Base-by-base conservation (phyloP, 2,329 filamentous ascomycete species). In the Cyclaneusma minus region DNA sequence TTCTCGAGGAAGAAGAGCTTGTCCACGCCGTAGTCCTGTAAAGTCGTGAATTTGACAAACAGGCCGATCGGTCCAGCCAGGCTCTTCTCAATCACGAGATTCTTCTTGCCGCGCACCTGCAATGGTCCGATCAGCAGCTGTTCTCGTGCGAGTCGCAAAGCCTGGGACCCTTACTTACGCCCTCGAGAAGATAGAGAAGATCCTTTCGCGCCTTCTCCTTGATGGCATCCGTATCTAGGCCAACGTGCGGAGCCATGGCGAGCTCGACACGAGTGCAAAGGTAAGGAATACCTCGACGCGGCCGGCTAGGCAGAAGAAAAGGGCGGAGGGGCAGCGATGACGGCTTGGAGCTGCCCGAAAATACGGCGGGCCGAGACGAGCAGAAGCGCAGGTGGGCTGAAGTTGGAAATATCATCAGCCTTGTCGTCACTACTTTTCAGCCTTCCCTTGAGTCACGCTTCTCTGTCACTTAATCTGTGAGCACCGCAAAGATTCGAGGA, bases 31-130 rank as follows among this genome's bases (percentile, higher is more conserved):
- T 95, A 94, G 46, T 98, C 89, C 48, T 95, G 83, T 10, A 94
- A 66, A 7, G 81, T 87, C 13, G 87, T 87, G 46, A 94, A 92
- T 51, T 94, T 94, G 56, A 92, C 83, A 39, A 98, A 77, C 32
- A 87, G 66, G 32, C 85, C 83, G 40, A 98, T 68, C 16, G 85
- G 82, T 13, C 87, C 89, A 39, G 87, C 84, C 41, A 98, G 65
- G 42, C 75, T 76, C 52, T 79, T 81, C 51, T 95, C 87, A 47
- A 98, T 77, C 27, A 98, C 80, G 34, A 98, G 63, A 47, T 94
- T 95, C 65, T 98, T 98, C 69, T 95, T 98, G 41, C 91, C 91
- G 49, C 87, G 81, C 38, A 95, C 83, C 89, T 98, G 47, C 24
- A 22, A 20, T 22, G 13, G 17, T 24, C 17, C n/a, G 33, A 35